Evolutionary conservation across 108 stramenopile species (phyloP).

Genomic region (Hondaea fermentalgiana): DNA sequence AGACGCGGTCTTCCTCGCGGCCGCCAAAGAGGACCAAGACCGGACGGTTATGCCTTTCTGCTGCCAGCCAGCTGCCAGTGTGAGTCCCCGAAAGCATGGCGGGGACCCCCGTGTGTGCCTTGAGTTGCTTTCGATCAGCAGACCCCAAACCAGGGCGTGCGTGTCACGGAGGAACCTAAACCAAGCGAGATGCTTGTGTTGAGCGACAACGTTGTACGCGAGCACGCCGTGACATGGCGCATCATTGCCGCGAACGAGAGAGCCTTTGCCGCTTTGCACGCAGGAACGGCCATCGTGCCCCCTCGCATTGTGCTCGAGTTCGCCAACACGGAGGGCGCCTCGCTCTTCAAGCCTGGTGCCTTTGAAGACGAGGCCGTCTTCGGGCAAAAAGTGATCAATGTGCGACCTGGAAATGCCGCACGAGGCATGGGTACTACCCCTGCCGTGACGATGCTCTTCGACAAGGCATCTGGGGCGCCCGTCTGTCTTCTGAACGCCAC

Average conservation of each 20-base stretch:
- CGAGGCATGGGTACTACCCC: not conserved
- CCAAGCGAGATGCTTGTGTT: not conserved
- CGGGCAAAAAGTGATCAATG: not conserved
- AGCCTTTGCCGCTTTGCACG: not conserved
- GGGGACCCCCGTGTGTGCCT: too few species aligned
- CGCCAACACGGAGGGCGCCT: not conserved
- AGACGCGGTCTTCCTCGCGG: too few species aligned
- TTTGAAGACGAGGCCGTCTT: not conserved
- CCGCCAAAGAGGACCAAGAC: too few species aligned
- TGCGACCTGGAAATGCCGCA: not conserved
- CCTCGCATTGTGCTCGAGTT: slow-evolving; percentile 1
- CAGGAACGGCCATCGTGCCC: not conserved
- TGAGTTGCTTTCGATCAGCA: too few species aligned
- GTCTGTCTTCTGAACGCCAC: not conserved
- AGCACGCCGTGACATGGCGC: not conserved
- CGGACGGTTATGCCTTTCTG: too few species aligned
- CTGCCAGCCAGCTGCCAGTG: too few species aligned
- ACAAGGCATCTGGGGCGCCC: not conserved
- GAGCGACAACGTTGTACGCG: not conserved
- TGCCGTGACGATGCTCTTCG: not conserved
- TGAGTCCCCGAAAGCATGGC: too few species aligned
- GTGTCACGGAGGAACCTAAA: too few species aligned
- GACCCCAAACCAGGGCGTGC: too few species aligned
- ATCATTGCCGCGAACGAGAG: not conserved
- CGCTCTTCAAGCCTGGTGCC: not conserved